phyloP scores from a whole-genome alignment of 352 stramenopile genomes.

The Phytophthora pluvialis region DNA sequence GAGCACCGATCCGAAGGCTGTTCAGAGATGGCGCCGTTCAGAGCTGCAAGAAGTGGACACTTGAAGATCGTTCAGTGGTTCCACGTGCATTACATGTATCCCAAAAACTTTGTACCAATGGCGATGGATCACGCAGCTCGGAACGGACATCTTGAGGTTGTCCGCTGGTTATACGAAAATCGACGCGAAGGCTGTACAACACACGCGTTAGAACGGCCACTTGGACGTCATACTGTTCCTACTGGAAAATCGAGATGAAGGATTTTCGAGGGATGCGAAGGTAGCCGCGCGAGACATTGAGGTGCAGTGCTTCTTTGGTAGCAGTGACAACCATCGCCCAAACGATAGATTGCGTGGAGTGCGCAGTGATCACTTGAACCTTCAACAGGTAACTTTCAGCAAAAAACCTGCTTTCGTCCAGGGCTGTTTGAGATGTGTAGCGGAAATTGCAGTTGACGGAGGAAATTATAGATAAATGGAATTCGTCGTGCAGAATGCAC shows the following conservation, averaged over 20 bases:
- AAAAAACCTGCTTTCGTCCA: not conserved
- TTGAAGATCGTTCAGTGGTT: not conserved
- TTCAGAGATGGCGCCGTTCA: not conserved
- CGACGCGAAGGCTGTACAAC: constrained; percentile 1
- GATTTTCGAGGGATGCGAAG: not conserved
- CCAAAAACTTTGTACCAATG: not conserved
- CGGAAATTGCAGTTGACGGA: not conserved
- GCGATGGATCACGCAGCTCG: not conserved
- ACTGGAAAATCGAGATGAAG: constrained; percentile 3
- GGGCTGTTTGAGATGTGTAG: constrained; percentile 4
- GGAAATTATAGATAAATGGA: no score
- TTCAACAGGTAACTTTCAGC: not conserved
- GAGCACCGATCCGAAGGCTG: not conserved
- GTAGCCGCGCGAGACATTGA: not conserved
- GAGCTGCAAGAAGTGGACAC: not conserved
- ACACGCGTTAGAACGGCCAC: not conserved
- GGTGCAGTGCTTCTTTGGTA: not conserved
- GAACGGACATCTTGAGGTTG: not conserved
- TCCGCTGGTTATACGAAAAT: constrained; percentile 6
- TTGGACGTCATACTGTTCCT: not conserved
- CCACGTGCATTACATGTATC: not conserved
- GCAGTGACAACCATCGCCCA: no score
- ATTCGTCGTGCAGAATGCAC: no score
- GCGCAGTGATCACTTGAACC: not conserved
- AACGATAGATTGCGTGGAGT: not conserved